Evolutionary conservation across 139 green algal genomes (phyloP).

Genomic region (Nannochloris sp.): DNA sequence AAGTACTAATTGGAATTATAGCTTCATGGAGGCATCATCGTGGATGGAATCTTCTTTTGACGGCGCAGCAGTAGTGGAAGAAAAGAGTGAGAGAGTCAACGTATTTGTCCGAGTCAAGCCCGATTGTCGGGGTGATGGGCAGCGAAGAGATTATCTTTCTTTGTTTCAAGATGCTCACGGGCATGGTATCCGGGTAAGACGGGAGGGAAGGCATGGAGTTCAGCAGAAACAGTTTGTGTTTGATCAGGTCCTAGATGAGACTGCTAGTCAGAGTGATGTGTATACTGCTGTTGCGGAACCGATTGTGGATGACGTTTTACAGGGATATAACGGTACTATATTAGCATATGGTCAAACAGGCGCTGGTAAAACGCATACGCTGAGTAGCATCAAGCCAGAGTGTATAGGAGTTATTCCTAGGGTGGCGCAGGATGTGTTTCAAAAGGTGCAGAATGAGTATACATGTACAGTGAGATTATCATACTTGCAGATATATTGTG

Average conservation of each 20-base stretch:
- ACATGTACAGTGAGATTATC: conserved; percentile 64
- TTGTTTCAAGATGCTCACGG: neutral
- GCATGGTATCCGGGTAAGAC: too few relatives aligned
- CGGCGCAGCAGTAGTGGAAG: too few relatives aligned
- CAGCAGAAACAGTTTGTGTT: conserved; percentile 25
- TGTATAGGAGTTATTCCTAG: conserved; percentile 74
- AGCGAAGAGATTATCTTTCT: neutral
- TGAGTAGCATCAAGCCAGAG: conserved; percentile 50
- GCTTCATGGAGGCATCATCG: too few relatives aligned
- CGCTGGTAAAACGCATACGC: conserved; percentile 75
- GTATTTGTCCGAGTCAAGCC: too few relatives aligned
- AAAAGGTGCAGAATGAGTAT: conserved; percentile 29
- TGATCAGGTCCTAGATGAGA: conserved; percentile 44
- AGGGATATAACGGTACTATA: conserved; percentile 75
- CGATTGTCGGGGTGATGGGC: neutral
- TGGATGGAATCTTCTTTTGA: too few relatives aligned
- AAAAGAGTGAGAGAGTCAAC: too few relatives aligned
- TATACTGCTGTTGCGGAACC: conserved; percentile 48
- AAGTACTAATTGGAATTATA: too few relatives aligned
- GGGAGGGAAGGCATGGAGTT: too few relatives aligned
- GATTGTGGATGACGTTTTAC: conserved; percentile 61
- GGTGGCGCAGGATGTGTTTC: conserved; percentile 55
- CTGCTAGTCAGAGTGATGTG: conserved; percentile 55
- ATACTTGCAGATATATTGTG: conserved; percentile 85
- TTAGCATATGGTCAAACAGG: conserved; percentile 73